phyloP scores from a whole-genome alignment of 345 rosid species.

The Lumnitzera racemosa region DNA sequence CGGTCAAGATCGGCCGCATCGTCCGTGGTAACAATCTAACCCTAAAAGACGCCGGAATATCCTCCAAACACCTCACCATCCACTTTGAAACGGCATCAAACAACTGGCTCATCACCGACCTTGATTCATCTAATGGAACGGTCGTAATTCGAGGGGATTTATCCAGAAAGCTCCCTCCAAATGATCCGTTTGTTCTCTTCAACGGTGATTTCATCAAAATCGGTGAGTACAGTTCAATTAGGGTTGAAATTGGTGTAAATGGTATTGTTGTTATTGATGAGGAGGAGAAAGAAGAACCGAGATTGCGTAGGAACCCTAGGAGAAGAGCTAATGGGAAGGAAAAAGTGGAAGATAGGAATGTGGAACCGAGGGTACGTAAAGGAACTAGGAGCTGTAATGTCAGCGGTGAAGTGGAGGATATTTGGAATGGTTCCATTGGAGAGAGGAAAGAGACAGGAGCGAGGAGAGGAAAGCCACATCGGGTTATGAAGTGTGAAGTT shows the following conservation, averaged over 20 bases:
- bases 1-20: slow-evolving; percentile 56
- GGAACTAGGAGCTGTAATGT: background rate
- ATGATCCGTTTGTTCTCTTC: slow-evolving; percentile 31
- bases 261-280: slow-evolving; percentile 14
- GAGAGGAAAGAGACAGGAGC: slow-evolving; percentile 7
- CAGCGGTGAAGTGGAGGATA: slow-evolving; percentile 17
- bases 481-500: slow-evolving; percentile 23
- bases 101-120: slow-evolving; percentile 61
- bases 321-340: background rate
- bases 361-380: background rate
- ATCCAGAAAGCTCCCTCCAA: slow-evolving; percentile 28
- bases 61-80: slow-evolving; percentile 67
- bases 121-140: slow-evolving; percentile 86
- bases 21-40: slow-evolving; percentile 63
- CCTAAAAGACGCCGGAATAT: slow-evolving; percentile 71
- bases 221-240: slow-evolving; percentile 59
- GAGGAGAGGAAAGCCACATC: slow-evolving; percentile 20
- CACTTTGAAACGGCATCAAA: slow-evolving; percentile 38
- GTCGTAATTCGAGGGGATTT: slow-evolving; percentile 23
- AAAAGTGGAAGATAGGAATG: background rate
- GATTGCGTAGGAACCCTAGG: slow-evolving; percentile 9
- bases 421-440: slow-evolving; percentile 10
- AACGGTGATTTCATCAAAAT: slow-evolving; percentile 66
- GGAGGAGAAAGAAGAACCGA: background rate
- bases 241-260: slow-evolving; percentile 24